Evolutionary conservation across 1,139 yeast species (phyloP).

Genomic region (Dujonia santamariae): DNA sequence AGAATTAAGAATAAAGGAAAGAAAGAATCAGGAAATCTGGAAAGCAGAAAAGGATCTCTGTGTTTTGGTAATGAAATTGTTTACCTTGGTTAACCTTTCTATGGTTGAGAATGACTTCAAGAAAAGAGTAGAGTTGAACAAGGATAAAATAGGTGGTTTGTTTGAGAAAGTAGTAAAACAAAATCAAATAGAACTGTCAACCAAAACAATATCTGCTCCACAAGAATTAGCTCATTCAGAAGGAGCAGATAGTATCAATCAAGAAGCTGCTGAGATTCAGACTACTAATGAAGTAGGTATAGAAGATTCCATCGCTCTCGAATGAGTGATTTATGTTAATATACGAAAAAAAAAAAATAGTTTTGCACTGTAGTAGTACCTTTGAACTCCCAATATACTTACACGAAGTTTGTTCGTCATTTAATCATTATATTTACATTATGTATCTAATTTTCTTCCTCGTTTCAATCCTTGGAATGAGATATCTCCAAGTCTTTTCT

Average conservation of each 20-base stretch:
- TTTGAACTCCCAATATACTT: too few relatives aligned
- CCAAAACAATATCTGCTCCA: too few relatives aligned
- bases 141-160: conserved; percentile 43
- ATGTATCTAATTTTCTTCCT: not conserved
- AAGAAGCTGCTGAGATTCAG: too few relatives aligned
- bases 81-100: conserved; percentile 40
- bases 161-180: conserved; percentile 24
- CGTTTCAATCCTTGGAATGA: conserved; percentile 2
- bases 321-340: too few relatives aligned
- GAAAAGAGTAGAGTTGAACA: conserved; percentile 47
- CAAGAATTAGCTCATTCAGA: too few relatives aligned
- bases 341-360: too few relatives aligned
- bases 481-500: conserved; percentile 3
- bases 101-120: conserved; percentile 27
- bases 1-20: conserved; percentile 10
- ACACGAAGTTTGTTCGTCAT: too few relatives aligned
- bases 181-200: too few relatives aligned
- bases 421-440: not conserved
- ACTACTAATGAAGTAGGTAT: too few relatives aligned
- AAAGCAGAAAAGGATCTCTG: conserved; percentile 46
- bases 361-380: too few relatives aligned
- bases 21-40: conserved; percentile 22
- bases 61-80: conserved; percentile 48
- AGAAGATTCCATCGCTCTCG: too few relatives aligned
- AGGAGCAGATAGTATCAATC: too few relatives aligned